Evolutionary conservation across 345 rosid genomes (phyloP).

Genomic region (Barbarea vulgaris): DNA sequence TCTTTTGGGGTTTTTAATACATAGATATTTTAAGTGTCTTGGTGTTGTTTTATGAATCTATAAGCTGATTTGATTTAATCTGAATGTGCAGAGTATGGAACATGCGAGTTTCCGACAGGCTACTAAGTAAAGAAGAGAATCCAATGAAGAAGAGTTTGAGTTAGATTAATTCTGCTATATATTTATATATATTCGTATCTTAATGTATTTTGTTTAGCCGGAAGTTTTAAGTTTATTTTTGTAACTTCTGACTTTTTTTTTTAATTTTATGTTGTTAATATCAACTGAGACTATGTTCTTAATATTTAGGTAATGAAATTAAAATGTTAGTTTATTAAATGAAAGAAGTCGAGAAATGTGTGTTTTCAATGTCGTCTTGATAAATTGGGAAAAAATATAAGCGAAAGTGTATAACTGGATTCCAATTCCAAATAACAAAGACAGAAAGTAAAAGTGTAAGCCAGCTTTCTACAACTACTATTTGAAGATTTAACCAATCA

Average conservation of each 20-base stretch:
- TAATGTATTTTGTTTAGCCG: slow-evolving; percentile 19
- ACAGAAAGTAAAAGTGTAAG: neutral
- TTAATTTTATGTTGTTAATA: slow-evolving; percentile 30
- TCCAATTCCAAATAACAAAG: neutral
- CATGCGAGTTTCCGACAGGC: slow-evolving; percentile 67
- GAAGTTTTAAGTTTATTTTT: slow-evolving; percentile 31
- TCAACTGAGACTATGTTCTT: slow-evolving; percentile 17
- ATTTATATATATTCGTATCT: slow-evolving; percentile 19
- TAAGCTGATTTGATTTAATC: slow-evolving; percentile 22
- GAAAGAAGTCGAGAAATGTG: neutral
- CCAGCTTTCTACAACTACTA: neutral
- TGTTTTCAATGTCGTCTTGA: neutral
- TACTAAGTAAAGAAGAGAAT: slow-evolving; percentile 42
- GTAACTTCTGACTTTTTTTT: slow-evolving; percentile 27
- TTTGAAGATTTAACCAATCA: neutral
- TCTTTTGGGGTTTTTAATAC: neutral
- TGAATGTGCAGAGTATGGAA: slow-evolving; percentile 59
- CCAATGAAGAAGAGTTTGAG: slow-evolving; percentile 6
- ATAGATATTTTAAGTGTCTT: neutral
- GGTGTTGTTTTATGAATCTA: neutral
- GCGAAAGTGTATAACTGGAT: neutral
- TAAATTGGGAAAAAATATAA: neutral
- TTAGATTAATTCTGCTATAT: slow-evolving; percentile 24
- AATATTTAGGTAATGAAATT: slow-evolving; percentile 10
- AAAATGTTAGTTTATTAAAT: neutral